Evolutionary conservation across 164 flowering plant species (phyloP), one percentile per base, ranked within the genome.

Genomic region (Vitis cinerea): DNA sequence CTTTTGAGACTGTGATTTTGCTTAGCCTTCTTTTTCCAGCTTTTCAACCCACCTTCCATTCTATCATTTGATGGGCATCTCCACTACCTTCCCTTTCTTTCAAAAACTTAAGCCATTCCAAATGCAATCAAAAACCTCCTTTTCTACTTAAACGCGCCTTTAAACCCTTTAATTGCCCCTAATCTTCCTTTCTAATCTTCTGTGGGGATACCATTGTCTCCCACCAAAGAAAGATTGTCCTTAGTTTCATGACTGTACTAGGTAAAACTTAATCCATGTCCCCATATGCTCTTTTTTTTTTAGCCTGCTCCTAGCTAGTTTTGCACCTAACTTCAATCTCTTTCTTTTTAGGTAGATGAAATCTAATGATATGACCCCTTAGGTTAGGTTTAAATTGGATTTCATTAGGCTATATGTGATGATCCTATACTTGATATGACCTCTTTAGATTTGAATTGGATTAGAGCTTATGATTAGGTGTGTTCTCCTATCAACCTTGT

Each of bases 121-220:
- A 12, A n/a, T 53, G 56, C 56, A 53, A 0, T n/a, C n/a, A 53
- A 53, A 53, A 53, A 53, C 6, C 56, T 13, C 56, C 56, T 53
- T 53, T 53, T 53, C n/a, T 53, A 4, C n/a, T 53, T n/a, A 13
- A 13, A 53, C n/a, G 56, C 15, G 56, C n/a, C 56, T 53, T 53
- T 53, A 53, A 53, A 53, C 14, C 56, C 56, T 53, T 53, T 53
- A 1, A 14, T 4, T 13, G 56, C n/a, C 14, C 56, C 15, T 53
- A 53, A 53, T 53, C 17, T 13, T 53, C 56, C 4, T 14, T n/a
- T n/a, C 3, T 53, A 53, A 53, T 53, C 56, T 12, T 53, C 56
- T 53, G 56, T 53, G 56, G 56, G n/a, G n/a, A 53, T 53, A 53
- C 56, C 56, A 10, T 53, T 53, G 56, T 53, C 56, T 53, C 56